phyloP scores from a whole-genome alignment of 805 yeast species.

The Wickerhamomyces kurtzmanii region DNA sequence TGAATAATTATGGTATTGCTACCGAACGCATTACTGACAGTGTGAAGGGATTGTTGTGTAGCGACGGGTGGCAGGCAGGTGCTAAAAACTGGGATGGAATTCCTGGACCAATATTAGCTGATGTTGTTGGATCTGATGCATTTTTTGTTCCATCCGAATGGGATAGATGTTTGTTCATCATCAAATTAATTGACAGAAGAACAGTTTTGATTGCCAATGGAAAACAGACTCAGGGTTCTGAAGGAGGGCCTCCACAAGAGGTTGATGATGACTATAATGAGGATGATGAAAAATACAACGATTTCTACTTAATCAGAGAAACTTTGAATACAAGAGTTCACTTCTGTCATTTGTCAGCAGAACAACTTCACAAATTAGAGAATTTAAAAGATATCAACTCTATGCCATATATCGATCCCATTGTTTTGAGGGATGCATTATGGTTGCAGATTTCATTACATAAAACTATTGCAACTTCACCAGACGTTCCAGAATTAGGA shows the following conservation, averaged over 20 bases:
- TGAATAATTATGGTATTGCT: slow-evolving; percentile 34
- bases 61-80: slow-evolving; percentile 41
- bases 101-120: slow-evolving; percentile 30
- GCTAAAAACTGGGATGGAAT: slow-evolving; percentile 35
- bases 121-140: slow-evolving; percentile 36
- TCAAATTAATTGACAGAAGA: slow-evolving; percentile 29
- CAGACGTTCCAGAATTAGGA: slow-evolving; percentile 17
- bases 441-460: slow-evolving; percentile 39
- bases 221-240: too few species aligned
- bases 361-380: slow-evolving; percentile 34
- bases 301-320: slow-evolving; percentile 14
- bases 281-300: slow-evolving; percentile 9
- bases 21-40: slow-evolving; percentile 34
- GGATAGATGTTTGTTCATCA: slow-evolving; percentile 41
- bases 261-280: slow-evolving; percentile 1
- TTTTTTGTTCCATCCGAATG: slow-evolving; percentile 47
- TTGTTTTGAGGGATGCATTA: slow-evolving; percentile 32
- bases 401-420: slow-evolving; percentile 25
- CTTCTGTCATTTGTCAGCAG: slow-evolving; percentile 39
- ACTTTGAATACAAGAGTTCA: slow-evolving; percentile 31
- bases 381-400: slow-evolving; percentile 25
- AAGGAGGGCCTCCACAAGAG: slow-evolving; percentile 2
- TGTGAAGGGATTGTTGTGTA: slow-evolving; percentile 33
- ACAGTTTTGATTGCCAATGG: too few species aligned
- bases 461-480: slow-evolving; percentile 23